Evolutionary conservation across 73 alveolate species (phyloP).

Genomic region (Paramecium primaurelia): DNA sequence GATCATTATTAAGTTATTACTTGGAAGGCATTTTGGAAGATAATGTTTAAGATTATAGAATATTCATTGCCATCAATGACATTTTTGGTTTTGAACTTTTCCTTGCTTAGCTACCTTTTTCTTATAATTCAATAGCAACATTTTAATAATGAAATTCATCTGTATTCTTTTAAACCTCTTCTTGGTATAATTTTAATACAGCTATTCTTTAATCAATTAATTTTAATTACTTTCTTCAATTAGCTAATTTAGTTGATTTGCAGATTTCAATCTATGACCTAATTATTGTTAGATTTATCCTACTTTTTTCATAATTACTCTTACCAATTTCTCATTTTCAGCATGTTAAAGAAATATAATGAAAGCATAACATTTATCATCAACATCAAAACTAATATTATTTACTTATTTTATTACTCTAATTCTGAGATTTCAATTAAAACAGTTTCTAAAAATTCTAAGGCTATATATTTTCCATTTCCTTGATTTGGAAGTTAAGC

Average conservation of each 20-base stretch:
- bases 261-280: not conserved
- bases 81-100: not conserved
- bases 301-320: not conserved
- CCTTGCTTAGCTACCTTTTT: not conserved
- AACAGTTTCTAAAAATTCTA: not conserved
- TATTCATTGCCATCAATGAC: not conserved
- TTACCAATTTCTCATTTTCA: not conserved
- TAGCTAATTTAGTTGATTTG: not conserved
- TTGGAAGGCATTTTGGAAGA: not conserved
- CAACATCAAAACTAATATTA: not conserved
- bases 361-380: constrained; percentile 12
- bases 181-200: not conserved
- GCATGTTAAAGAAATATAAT: constrained; percentile 32
- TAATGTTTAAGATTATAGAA: not conserved
- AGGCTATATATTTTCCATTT: not conserved
- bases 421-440: not conserved
- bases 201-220: not conserved
- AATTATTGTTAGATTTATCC: not conserved
- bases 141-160: not conserved
- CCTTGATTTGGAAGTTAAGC: not conserved
- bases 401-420: not conserved
- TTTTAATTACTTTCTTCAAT: constrained; percentile 2
- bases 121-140: not conserved
- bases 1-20: not conserved
- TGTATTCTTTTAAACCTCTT: not conserved